These are phyloP conservation scores for Dothideomycetes sp. DNA, from an alignment of 2,329 filamentous ascomycete species.

Conservation along the genomic window DNA sequence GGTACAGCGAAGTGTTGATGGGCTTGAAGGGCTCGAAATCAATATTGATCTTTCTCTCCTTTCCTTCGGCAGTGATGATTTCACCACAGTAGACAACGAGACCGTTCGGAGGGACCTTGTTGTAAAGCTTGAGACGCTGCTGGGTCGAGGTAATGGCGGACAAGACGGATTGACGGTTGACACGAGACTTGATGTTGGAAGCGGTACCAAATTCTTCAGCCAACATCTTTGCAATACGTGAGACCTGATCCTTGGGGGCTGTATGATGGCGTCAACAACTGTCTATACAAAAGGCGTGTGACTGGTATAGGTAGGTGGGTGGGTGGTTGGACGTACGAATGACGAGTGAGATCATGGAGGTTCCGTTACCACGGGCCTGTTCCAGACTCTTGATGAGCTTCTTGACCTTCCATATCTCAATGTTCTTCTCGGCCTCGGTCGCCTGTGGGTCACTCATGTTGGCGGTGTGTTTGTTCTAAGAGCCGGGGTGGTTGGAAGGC, in stretches of 20 bases:
- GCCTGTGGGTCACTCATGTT: constrained; percentile 79
- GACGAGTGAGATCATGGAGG: constrained; percentile 98
- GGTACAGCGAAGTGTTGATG: constrained; percentile 98
- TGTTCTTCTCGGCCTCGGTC: constrained; percentile 97
- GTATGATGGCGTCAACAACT: constrained; percentile 20
- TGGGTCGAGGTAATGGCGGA: constrained; percentile 98
- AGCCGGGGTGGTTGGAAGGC: constrained; percentile 7
- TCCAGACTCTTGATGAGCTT: constrained; percentile 99
- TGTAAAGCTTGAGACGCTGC: constrained; percentile 97
- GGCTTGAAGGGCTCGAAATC: constrained; percentile 99
- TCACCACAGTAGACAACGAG: constrained; percentile 99
- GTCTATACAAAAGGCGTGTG: no score
- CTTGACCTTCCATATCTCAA: constrained; percentile 95
- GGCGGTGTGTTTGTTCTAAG: constrained; percentile 24
- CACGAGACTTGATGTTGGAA: constrained; percentile 98
- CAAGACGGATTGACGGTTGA: constrained; percentile 95
- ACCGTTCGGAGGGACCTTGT: constrained; percentile 95
- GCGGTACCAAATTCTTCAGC: constrained; percentile 85
- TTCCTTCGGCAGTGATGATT: constrained; percentile 98
- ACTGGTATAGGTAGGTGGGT: constrained; percentile 18
- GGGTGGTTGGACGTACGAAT: constrained; percentile 59
- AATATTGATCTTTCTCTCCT: constrained; percentile 99
- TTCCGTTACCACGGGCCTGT: constrained; percentile 94
- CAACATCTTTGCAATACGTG: constrained; percentile 96
- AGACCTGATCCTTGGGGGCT: constrained; percentile 98